Evolutionary conservation across 352 stramenopile genomes (phyloP).

Genomic region (Pythium periplocum): DNA sequence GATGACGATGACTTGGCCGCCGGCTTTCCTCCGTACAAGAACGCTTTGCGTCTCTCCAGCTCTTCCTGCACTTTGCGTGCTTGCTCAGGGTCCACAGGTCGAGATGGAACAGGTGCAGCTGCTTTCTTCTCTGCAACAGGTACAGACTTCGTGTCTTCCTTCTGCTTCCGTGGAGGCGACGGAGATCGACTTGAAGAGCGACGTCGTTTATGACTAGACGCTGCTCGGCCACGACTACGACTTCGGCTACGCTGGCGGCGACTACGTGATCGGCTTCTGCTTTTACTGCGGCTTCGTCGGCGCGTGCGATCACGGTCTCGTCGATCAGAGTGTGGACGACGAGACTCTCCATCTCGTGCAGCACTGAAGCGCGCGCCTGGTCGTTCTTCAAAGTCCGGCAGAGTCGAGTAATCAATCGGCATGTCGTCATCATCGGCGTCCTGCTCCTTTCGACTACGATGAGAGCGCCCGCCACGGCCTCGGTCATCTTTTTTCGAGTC

Average conservation of each 20-base stretch:
- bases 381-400: slow-evolving; percentile 63
- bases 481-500: neutral
- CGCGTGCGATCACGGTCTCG: slow-evolving; percentile 15
- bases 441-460: slow-evolving; percentile 7
- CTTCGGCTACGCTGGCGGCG: slow-evolving; percentile 7
- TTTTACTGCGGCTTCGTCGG: slow-evolving; percentile 7
- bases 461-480: neutral
- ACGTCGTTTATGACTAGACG: neutral
- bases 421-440: slow-evolving; percentile 40
- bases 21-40: slow-evolving; percentile 44
- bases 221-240: slow-evolving; percentile 1
- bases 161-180: neutral
- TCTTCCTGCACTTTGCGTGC: slow-evolving; percentile 30
- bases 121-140: slow-evolving; percentile 1
- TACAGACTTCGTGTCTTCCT: neutral
- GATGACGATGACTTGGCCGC: neutral
- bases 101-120: neutral
- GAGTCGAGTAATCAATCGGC: slow-evolving; percentile 75
- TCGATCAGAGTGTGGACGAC: slow-evolving; percentile 1
- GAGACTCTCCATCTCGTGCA: slow-evolving; percentile 12
- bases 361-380: slow-evolving; percentile 16
- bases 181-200: slow-evolving; percentile 12
- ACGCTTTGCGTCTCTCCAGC: slow-evolving; percentile 44
- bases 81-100: slow-evolving; percentile 23
- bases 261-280: slow-evolving; percentile 21